Percentiles rank a stretch among this genome's conserved stretches.
These are phyloP conservation scores for Ganoderma sinense DNA, from an alignment of 1,284 basidiomycete species.

Conservation along the genomic window DNA sequence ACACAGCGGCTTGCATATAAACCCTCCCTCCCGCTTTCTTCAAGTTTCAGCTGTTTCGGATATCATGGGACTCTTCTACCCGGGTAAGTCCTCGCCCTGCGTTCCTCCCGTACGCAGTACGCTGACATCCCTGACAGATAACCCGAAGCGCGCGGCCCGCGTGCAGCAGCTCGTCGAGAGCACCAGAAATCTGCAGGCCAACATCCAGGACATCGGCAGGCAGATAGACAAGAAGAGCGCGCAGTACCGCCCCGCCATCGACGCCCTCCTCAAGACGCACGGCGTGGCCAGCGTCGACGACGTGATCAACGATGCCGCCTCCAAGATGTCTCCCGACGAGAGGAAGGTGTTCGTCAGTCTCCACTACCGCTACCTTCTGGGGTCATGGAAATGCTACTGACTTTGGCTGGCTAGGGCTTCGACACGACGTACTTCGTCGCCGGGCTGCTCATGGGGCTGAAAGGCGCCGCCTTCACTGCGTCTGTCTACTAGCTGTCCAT, in stretches of 20 bases:
- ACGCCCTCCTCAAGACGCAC: not conserved
- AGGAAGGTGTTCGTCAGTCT: not conserved
- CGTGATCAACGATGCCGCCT: not conserved
- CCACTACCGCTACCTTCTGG: no score
- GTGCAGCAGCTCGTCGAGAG: not conserved
- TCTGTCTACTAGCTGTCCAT: no score
- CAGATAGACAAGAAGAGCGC: not conserved
- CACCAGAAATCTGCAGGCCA: not conserved
- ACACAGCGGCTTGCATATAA: no score
- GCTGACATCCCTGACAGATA: not conserved
- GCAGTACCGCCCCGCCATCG: not conserved
- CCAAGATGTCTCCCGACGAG: not conserved
- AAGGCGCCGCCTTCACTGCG: not conserved
- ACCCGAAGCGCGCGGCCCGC: not conserved
- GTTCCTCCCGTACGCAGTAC: not conserved
- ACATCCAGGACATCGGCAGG: not conserved
- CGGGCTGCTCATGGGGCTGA: not conserved
- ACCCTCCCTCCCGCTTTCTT: not conserved
- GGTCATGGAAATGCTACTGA: no score
- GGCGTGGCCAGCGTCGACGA: not conserved
- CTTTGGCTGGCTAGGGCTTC: not conserved
- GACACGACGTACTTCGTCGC: not conserved
- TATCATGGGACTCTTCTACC: not conserved
- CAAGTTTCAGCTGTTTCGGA: no score
- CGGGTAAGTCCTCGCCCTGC: not conserved